phyloP scores from a whole-genome alignment of 2,329 filamentous ascomycete species.

The Aspergillus eucalypticola region DNA sequence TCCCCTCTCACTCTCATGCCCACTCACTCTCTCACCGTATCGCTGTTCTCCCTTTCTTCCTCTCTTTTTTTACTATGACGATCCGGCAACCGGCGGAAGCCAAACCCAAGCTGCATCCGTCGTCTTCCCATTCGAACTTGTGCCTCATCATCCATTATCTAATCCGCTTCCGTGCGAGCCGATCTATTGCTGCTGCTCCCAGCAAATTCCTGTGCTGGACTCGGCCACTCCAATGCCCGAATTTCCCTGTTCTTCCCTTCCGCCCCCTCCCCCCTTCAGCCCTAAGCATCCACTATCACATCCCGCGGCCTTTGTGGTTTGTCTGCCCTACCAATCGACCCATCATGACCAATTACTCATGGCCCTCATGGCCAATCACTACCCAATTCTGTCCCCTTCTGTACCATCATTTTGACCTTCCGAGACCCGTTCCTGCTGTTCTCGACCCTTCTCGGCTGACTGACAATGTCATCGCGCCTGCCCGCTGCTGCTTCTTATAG shows the following conservation, averaged over 20 bases:
- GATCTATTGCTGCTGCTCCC: constrained; percentile 20
- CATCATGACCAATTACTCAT: constrained; percentile 8
- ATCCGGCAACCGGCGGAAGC: constrained; percentile 27
- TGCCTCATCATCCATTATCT: constrained; percentile 20
- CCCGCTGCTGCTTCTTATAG: constrained; percentile 25
- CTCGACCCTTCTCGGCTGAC: constrained; percentile 23
- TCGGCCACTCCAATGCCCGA: constrained; percentile 4
- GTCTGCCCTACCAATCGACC: background rate
- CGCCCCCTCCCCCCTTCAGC: background rate
- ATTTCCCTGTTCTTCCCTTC: constrained; percentile 1
- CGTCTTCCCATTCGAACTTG: constrained; percentile 11
- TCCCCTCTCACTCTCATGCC: background rate
- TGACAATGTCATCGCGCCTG: constrained; percentile 17
- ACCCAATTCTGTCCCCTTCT: background rate
- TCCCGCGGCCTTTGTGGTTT: constrained; percentile 2
- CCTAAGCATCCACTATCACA: background rate
- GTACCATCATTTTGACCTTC: background rate
- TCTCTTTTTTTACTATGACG: background rate
- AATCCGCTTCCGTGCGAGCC: constrained; percentile 28
- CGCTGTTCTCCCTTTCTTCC: no score
- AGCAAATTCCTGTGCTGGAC: constrained; percentile 11
- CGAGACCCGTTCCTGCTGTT: constrained; percentile 16
- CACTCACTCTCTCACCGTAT: background rate
- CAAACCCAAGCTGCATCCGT: constrained; percentile 25
- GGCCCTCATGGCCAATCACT: background rate